These are phyloP conservation scores for Isatis tinctoria DNA, from an alignment of 345 rosid genomes.

Conservation along the genomic window DNA sequence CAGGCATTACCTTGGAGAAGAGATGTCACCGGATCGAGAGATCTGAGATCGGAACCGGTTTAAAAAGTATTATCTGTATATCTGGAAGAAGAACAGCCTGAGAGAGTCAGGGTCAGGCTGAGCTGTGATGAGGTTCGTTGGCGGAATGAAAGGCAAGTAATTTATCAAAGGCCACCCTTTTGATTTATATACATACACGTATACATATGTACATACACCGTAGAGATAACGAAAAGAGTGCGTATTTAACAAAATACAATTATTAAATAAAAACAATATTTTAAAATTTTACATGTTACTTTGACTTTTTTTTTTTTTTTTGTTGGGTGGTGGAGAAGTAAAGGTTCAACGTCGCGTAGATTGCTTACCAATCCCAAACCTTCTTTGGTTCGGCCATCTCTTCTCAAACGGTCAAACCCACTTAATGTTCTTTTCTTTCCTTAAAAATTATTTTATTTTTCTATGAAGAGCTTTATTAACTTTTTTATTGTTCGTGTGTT, in stretches of 20 bases:
- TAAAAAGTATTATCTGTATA: background rate
- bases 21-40: constrained; percentile 16
- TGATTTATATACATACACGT: background rate
- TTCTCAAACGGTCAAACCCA: background rate
- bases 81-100: background rate
- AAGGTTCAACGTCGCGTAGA: background rate
- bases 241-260: background rate
- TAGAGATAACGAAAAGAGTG: background rate
- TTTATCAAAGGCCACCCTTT: background rate
- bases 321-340: constrained; percentile 4
- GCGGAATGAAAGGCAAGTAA: constrained; percentile 9
- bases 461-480: background rate
- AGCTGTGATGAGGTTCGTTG: constrained; percentile 23
- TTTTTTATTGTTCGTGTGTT: background rate
- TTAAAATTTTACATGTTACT: background rate
- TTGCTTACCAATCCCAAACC: background rate
- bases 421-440: background rate
- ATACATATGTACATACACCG: background rate
- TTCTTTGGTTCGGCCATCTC: background rate
- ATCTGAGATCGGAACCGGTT: constrained; percentile 11
- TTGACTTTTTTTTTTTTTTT: background rate
- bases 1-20: background rate
- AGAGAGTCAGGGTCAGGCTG: constrained; percentile 21
- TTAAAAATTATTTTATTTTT: background rate
- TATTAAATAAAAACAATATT: background rate